Evolutionary conservation across 2,329 filamentous ascomycete species (phyloP).

Genomic region (Colletotrichum sp.): DNA sequence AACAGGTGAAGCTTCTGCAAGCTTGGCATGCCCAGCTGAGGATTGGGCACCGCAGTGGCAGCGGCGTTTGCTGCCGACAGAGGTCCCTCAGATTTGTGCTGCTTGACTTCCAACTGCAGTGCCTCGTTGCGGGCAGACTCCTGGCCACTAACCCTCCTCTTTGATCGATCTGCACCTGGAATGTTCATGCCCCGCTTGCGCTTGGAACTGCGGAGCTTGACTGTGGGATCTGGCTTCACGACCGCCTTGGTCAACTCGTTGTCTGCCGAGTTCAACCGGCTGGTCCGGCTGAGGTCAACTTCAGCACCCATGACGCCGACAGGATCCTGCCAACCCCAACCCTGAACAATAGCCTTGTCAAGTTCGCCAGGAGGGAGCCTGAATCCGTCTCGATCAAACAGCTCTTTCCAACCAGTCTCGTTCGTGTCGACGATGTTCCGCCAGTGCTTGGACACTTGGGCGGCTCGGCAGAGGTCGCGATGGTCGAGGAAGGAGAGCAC

Average conservation of each 20-base stretch:
- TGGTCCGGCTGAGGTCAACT: constrained; percentile 73
- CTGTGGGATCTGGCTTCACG: constrained; percentile 45
- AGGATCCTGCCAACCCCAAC: constrained; percentile 98
- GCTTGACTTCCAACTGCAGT: constrained; percentile 42
- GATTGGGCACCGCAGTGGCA: constrained; percentile 81
- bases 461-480: constrained; percentile 84
- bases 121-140: constrained; percentile 50
- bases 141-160: constrained; percentile 57
- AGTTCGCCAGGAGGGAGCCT: constrained; percentile 81
- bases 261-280: constrained; percentile 57
- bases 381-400: constrained; percentile 87
- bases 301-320: constrained; percentile 78
- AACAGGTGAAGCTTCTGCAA: constrained; percentile 88
- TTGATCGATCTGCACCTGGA: constrained; percentile 54
- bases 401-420: constrained; percentile 93
- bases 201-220: constrained; percentile 57
- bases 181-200: constrained; percentile 58
- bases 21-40: constrained; percentile 77
- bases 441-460: constrained; percentile 95
- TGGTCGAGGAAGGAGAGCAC: constrained; percentile 87
- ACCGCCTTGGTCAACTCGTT: constrained; percentile 50
- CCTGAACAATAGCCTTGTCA: constrained; percentile 83
- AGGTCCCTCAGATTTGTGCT: constrained; percentile 77
- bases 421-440: constrained; percentile 88
- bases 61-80: constrained; percentile 87